Conservation (phyloP, 495 filamentous ascomycete genomes). For the Aspergillus funiculosus region DNA sequence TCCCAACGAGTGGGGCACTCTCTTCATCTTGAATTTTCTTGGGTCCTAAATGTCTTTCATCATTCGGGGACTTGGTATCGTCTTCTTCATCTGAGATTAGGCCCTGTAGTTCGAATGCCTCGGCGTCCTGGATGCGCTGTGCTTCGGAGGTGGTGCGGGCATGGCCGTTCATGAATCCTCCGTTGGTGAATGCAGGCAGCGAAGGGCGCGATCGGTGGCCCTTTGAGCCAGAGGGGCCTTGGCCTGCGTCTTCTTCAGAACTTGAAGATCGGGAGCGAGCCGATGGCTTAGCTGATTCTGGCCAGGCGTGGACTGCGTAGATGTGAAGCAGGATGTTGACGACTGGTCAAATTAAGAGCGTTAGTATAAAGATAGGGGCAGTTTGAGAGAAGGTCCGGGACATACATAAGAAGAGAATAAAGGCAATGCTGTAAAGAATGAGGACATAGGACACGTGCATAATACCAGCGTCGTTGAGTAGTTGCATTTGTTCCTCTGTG, state of each 20-base stretch:
- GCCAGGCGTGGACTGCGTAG: constrained; percentile 62
- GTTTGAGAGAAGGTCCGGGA: constrained; percentile 1
- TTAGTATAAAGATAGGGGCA: neutral
- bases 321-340: constrained; percentile 76
- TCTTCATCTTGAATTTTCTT: constrained; percentile 36
- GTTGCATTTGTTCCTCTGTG: constrained; percentile 88
- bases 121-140: constrained; percentile 61
- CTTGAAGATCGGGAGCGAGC: constrained; percentile 17
- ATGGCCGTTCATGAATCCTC: constrained; percentile 51
- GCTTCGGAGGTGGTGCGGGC: constrained; percentile 40
- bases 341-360: constrained; percentile 35
- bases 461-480: constrained; percentile 65
- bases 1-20: constrained; percentile 24
- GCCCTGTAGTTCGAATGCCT: constrained; percentile 87
- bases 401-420: constrained; percentile 82
- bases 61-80: constrained; percentile 22
- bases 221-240: constrained; percentile 13
- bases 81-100: constrained; percentile 76
- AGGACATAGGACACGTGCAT: constrained; percentile 88
- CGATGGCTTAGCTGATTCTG: constrained; percentile 33
- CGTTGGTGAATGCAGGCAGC: neutral
- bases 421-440: constrained; percentile 83
- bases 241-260: constrained; percentile 9
- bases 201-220: neutral
- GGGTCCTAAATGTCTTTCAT: constrained; percentile 18